Conservation (phyloP, 108 stramenopile species). For the Skeletonema costatum region DNA sequence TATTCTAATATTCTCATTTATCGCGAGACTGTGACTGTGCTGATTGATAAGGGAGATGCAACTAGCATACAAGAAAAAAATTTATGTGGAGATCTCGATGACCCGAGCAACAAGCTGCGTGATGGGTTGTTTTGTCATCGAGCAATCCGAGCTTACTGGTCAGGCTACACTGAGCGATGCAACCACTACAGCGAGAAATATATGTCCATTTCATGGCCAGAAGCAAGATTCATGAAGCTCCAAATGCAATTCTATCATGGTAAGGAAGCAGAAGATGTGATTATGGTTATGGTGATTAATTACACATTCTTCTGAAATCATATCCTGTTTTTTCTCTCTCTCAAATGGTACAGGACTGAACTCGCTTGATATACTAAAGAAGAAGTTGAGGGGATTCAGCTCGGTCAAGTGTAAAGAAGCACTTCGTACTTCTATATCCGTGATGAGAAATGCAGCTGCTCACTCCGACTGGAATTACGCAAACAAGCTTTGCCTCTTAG, state of each 20-base stretch:
- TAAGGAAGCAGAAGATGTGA: background rate
- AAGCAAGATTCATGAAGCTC: background rate
- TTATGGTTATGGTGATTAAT: too few species aligned
- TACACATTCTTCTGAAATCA: background rate
- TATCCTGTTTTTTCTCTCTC: background rate
- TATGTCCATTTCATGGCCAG: background rate
- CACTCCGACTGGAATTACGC: slow-evolving; percentile 19
- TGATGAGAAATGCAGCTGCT: background rate
- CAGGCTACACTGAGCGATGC: slow-evolving; percentile 14
- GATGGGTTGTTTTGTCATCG: background rate
- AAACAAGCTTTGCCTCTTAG: slow-evolving; percentile 13
- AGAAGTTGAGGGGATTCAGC: too few species aligned
- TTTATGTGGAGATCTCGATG: background rate
- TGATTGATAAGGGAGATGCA: slow-evolving; percentile 15
- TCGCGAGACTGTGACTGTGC: slow-evolving; percentile 13
- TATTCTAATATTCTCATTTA: too few species aligned
- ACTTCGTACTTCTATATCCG: background rate
- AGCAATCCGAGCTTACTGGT: slow-evolving; percentile 15
- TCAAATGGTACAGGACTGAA: background rate
- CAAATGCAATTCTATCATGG: background rate
- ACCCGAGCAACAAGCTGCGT: background rate
- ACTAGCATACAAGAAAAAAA: background rate
- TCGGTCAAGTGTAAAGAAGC: background rate
- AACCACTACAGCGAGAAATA: background rate
- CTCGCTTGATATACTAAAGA: too few species aligned